phyloP scores from a whole-genome alignment of 2,329 filamentous ascomycete species.

The Claviceps fusiformis region DNA sequence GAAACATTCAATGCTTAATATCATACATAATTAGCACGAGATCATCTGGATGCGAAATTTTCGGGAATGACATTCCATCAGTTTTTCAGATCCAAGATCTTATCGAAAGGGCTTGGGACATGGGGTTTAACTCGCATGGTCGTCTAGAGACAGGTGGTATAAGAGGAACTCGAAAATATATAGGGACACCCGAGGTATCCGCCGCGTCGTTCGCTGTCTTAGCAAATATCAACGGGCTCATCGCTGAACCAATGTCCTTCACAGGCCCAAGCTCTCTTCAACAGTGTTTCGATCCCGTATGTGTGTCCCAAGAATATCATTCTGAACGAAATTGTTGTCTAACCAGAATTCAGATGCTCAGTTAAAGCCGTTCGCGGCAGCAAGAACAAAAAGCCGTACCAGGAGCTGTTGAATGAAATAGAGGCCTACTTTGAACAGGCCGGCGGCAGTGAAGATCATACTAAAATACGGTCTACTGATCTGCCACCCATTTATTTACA shows the following conservation, averaged over 20 bases:
- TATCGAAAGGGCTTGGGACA: constrained; percentile 82
- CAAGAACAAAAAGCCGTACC: constrained; percentile 29
- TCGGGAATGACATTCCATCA: constrained; percentile 51
- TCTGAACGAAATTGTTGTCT: background rate
- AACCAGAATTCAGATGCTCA: constrained; percentile 34
- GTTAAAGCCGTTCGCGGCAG: constrained; percentile 44
- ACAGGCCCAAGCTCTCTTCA: constrained; percentile 67
- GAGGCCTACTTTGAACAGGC: constrained; percentile 62
- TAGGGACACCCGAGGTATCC: constrained; percentile 74
- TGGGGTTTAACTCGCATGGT: constrained; percentile 62
- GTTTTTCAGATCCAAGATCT: constrained; percentile 74
- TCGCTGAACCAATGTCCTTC: background rate
- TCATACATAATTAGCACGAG: constrained; percentile 58
- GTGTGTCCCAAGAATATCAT: background rate
- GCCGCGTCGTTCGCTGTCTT: background rate
- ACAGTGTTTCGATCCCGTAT: constrained; percentile 52
- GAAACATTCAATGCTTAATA: constrained; percentile 84
- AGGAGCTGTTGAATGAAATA: constrained; percentile 50
- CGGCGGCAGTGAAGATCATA: constrained; percentile 21
- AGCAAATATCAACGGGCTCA: background rate
- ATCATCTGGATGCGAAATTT: constrained; percentile 43
- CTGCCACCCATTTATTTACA: constrained; percentile 85
- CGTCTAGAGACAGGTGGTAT: constrained; percentile 77
- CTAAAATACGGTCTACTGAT: constrained; percentile 56
- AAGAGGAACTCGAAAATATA: constrained; percentile 81